Evolutionary conservation across 2,329 filamentous ascomycete species (phyloP).

Genomic region (Tolypocladium inflatum): DNA sequence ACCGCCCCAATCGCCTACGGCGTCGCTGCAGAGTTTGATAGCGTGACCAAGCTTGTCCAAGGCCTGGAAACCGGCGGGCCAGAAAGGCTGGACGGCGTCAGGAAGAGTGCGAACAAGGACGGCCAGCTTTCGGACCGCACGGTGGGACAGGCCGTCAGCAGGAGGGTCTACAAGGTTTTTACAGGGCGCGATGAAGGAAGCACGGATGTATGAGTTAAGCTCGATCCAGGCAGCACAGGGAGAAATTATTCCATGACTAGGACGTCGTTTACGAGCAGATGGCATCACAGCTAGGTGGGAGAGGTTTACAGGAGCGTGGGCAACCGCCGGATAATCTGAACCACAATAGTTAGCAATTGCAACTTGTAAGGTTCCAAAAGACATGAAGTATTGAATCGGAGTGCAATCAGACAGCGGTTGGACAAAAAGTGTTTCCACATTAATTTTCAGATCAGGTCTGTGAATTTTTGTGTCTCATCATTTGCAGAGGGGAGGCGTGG

Average conservation of each 20-base stretch:
- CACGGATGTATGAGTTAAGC: conserved; percentile 36
- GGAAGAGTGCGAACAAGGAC: conserved; percentile 46
- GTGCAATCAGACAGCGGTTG: conserved; percentile 72
- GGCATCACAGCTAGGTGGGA: not conserved
- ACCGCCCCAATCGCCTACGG: conserved; percentile 66
- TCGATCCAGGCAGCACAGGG: not conserved
- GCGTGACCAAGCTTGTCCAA: conserved; percentile 45
- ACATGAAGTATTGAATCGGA: not conserved
- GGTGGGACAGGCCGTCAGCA: conserved; percentile 49
- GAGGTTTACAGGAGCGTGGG: not conserved
- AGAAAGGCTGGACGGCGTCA: conserved; percentile 50
- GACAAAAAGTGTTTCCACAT: conserved; percentile 64
- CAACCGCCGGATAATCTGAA: not conserved
- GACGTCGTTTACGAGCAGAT: not conserved
- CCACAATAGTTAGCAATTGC: not conserved
- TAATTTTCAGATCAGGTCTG: conserved; percentile 73
- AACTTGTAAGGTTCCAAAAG: not conserved
- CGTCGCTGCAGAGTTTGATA: conserved; percentile 51
- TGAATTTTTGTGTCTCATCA: conserved; percentile 67
- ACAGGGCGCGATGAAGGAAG: conserved; percentile 44
- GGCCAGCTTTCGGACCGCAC: conserved; percentile 44
- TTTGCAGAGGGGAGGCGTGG: conserved; percentile 9
- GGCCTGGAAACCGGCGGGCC: conserved; percentile 52
- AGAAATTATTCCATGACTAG: not conserved
- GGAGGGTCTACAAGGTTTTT: conserved; percentile 51